These are phyloP conservation scores for Oidiodendron maius DNA, from an alignment of 495 filamentous ascomycete species.

Conservation along the genomic window DNA sequence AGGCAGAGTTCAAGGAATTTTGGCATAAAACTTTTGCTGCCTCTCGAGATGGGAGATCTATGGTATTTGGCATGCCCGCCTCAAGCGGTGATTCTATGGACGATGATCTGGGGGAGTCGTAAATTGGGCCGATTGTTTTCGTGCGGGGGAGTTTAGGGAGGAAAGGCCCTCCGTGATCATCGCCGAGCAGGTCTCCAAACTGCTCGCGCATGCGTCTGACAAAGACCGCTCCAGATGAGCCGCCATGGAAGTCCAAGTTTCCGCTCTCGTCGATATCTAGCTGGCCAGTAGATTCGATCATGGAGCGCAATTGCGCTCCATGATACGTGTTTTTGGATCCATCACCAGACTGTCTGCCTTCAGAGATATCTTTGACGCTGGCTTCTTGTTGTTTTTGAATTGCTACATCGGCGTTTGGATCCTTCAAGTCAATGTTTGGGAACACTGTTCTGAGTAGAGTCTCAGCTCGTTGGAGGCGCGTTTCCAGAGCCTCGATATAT, in stretches of 20 bases:
- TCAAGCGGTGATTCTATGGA: conserved; percentile 55
- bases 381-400: conserved; percentile 45
- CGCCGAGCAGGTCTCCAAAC: conserved; percentile 62
- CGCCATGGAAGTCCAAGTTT: conserved; percentile 91
- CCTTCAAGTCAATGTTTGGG: conserved; percentile 78
- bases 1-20: conserved; percentile 76
- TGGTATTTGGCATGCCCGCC: conserved; percentile 42
- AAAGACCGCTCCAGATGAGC: conserved; percentile 87
- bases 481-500: conserved; percentile 89
- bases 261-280: conserved; percentile 89
- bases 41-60: conserved; percentile 65
- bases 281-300: conserved; percentile 87
- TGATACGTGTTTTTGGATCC: conserved; percentile 27
- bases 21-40: conserved; percentile 65
- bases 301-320: conserved; percentile 82
- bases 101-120: conserved; percentile 72
- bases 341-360: background rate
- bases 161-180: conserved; percentile 39
- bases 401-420: conserved; percentile 70
- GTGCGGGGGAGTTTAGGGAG: conserved; percentile 32
- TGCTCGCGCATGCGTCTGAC: conserved; percentile 79
- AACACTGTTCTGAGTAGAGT: conserved; percentile 70
- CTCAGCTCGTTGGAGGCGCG: conserved; percentile 77
- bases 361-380: conserved; percentile 1
- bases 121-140: conserved; percentile 30